Evolutionary conservation across 1,284 basidiomycete genomes (phyloP), one percentile per base, ranked within the genome.

Genomic region (Pterulicium gracile): DNA sequence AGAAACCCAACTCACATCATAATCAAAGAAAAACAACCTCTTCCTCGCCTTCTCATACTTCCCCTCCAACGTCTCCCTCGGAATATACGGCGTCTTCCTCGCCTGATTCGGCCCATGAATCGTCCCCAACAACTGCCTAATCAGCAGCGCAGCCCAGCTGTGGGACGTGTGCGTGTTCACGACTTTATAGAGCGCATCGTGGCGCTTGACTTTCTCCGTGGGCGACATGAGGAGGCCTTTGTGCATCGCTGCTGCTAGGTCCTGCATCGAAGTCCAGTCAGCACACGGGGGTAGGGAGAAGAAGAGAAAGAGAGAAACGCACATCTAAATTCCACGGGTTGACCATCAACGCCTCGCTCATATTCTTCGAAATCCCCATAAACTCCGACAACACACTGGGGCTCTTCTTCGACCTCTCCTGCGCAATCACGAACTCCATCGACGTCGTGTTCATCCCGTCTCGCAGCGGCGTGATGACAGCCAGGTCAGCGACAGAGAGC

Each of bases 401-500:
- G 47, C 85, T 89, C 65, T 81, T 83, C 61, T 81, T 80, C 42
- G 79, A 87, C 53, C 73, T 75, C 55, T 88, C 77, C 66, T 98
- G 95, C 47, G 92, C 93, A 51, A 98, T 85, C 42, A 96, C 88
- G 65, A 90, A 98, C 67, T 98, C 95, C 94, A 98, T 98, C 43
- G 81, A 85, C 0, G 93, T 98, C 5, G 96, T 98, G 73, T 98
- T 98, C 95, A 98, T 98, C 5, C 95, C 95, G 59, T 98, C 95
- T 22, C 95, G 81, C 4, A 98, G 76, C 0, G 92, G 92, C 0
- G 95, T 98, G 64, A 98, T 96, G 20, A 98, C 83, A 4, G 88
- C 94, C 18, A 98, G 75, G 63, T 98, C 95, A 10, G 95, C 95
- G 0, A 93, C 93, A 21, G 82, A 86, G 17, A 98, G 73, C n/a